phyloP scores from a whole-genome alignment of 495 filamentous ascomycete genomes.

The Neurospora sp. region DNA sequence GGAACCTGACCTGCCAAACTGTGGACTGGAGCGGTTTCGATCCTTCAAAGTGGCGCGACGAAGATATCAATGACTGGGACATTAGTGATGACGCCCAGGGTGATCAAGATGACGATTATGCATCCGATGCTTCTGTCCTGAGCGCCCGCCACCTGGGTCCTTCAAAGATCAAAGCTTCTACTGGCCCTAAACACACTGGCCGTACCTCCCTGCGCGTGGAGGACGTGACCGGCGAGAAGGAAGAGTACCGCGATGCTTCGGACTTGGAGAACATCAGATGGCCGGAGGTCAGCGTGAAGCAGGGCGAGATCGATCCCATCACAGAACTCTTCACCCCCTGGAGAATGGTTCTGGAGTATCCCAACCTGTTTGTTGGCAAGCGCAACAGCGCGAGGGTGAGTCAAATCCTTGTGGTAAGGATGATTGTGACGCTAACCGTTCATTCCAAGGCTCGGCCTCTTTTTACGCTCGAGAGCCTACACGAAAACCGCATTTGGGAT shows the following conservation, averaged over 20 bases:
- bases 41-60: conserved; percentile 7
- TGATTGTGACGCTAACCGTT: not conserved
- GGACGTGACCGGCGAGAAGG: conserved; percentile 3
- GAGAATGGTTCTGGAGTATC: conserved; percentile 47
- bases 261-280: conserved; percentile 13
- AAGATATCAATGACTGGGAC: not conserved
- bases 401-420: not conserved
- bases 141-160: conserved; percentile 8
- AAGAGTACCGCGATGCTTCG: not conserved
- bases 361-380: conserved; percentile 46
- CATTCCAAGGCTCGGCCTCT: conserved; percentile 40
- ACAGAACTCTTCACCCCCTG: conserved; percentile 48
- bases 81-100: not conserved
- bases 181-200: not conserved
- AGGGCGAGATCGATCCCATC: conserved; percentile 18
- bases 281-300: conserved; percentile 11
- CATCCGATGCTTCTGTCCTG: conserved; percentile 12
- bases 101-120: not conserved
- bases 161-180: not conserved
- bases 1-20: conserved; percentile 3
- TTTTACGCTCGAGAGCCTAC: conserved; percentile 47
- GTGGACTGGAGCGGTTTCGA: conserved; percentile 11
- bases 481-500: conserved; percentile 50
- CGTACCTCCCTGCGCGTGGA: not conserved
- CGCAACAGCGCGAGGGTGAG: conserved; percentile 33